Conservation (phyloP, 352 stramenopile genomes). For the Globisporangium recalcitrans region DNA sequence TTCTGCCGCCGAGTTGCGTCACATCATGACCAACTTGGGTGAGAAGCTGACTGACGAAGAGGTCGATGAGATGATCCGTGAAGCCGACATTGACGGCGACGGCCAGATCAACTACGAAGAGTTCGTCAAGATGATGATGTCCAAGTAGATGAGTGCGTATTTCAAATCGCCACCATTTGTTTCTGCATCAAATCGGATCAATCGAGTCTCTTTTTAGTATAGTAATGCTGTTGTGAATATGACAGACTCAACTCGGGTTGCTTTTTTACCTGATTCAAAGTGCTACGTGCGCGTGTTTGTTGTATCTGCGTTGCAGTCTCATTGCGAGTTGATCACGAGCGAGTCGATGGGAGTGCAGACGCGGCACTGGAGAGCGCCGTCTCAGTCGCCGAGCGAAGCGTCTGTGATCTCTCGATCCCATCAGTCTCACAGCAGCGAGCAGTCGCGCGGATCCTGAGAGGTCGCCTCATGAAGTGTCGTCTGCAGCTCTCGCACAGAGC, state of each 20-base stretch:
- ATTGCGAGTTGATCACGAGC: background rate
- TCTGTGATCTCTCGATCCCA: no score
- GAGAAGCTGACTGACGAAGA: constrained; percentile 99
- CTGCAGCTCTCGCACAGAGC: background rate
- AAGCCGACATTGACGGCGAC: constrained; percentile 98
- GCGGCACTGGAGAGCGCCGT: background rate
- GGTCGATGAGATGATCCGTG: constrained; percentile 99
- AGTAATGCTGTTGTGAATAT: constrained; percentile 3
- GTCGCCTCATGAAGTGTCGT: background rate
- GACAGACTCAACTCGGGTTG: background rate
- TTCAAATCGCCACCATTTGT: background rate
- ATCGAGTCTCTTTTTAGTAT: background rate
- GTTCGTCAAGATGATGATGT: constrained; percentile 99
- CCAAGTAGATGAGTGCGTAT: constrained; percentile 74
- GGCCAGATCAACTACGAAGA: constrained; percentile 99
- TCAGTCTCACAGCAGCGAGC: constrained; percentile 20
- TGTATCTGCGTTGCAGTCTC: background rate
- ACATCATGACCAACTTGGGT: constrained; percentile 99
- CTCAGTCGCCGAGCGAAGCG: background rate
- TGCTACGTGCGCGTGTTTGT: background rate
- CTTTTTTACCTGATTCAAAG: constrained; percentile 2
- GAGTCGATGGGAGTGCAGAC: background rate
- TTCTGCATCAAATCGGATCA: background rate
- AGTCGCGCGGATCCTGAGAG: background rate
- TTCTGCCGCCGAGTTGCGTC: constrained; percentile 94